Evolutionary conservation across 1,284 basidiomycete genomes (phyloP).

Genomic region (Wallemia mellicola): DNA sequence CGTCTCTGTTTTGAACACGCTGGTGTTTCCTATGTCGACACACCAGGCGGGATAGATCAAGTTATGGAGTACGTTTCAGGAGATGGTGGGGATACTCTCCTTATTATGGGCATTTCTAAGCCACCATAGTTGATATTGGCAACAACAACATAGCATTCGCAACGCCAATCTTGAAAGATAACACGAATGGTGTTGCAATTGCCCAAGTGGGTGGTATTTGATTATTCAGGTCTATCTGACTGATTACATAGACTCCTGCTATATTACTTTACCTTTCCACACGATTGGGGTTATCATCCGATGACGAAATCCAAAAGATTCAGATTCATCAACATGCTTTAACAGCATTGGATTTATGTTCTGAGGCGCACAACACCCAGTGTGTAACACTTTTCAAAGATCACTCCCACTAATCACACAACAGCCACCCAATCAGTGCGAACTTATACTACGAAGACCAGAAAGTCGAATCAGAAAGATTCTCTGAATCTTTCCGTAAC

Average conservation of each 20-base stretch:
- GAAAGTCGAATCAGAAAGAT: slow-evolving; percentile 14
- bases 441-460: slow-evolving; percentile 24
- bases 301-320: background rate
- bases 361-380: background rate
- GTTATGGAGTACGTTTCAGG: background rate
- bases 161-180: slow-evolving; percentile 16
- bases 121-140: background rate
- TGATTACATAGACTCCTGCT: too few species aligned
- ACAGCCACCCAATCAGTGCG: slow-evolving; percentile 18
- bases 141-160: slow-evolving; percentile 14
- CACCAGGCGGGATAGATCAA: slow-evolving; percentile 4
- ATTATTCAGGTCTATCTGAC: too few species aligned
- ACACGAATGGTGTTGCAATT: slow-evolving; percentile 7
- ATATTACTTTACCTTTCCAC: slow-evolving; percentile 20
- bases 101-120: too few species aligned
- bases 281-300: slow-evolving; percentile 14
- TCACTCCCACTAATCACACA: background rate
- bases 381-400: background rate
- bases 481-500: slow-evolving; percentile 18
- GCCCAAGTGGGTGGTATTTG: too few species aligned
- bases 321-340: background rate
- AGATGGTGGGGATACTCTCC: background rate
- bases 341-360: background rate
- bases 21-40: slow-evolving; percentile 17
- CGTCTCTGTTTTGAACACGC: slow-evolving; percentile 21